A percentile compares a stretch with the other conserved stretches of the same genome.
Evolutionary conservation across 371 early-diverging fungal genomes (phyloP).

Genomic region (Batkoa obscura): DNA sequence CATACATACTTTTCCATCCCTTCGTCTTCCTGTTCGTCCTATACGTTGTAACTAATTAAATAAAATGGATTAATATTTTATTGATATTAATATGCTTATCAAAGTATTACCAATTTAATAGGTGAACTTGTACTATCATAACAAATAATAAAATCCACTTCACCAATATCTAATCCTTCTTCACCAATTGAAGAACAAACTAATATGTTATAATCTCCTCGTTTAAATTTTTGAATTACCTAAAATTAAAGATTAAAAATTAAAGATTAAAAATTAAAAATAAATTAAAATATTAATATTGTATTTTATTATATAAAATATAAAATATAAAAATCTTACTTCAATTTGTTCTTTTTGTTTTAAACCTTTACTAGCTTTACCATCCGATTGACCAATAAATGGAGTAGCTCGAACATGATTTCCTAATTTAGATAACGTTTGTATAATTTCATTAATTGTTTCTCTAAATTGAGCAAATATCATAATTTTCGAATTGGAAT

Average conservation of each 20-base stretch:
- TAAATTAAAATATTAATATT: background rate
- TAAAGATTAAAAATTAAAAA: too few species aligned
- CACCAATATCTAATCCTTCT: constrained; percentile 94
- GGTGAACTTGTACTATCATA: constrained; percentile 74
- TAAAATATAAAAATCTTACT: too few species aligned
- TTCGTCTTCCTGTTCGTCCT: constrained; percentile 86
- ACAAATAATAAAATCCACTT: constrained; percentile 84
- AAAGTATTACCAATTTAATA: too few species aligned
- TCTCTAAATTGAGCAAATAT: constrained; percentile 75
- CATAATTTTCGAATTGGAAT: constrained; percentile 51
- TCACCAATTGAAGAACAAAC: constrained; percentile 90
- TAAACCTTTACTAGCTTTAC: constrained; percentile 25
- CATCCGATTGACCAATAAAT: constrained; percentile 70
- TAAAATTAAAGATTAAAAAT: too few species aligned
- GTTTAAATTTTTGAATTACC: constrained; percentile 27
- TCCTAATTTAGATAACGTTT: constrained; percentile 29
- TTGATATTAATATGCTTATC: constrained; percentile 22
- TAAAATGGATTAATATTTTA: background rate
- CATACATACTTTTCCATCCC: constrained; percentile 62
- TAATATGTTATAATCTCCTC: constrained; percentile 57
- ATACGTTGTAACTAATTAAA: constrained; percentile 83
- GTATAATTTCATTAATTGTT: constrained; percentile 69
- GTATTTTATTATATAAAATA: background rate
- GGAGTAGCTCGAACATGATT: constrained; percentile 46
- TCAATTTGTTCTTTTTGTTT: constrained; percentile 13